Conservation (phyloP, 257 asterid genomes). For the Solanum habrochaites region DNA sequence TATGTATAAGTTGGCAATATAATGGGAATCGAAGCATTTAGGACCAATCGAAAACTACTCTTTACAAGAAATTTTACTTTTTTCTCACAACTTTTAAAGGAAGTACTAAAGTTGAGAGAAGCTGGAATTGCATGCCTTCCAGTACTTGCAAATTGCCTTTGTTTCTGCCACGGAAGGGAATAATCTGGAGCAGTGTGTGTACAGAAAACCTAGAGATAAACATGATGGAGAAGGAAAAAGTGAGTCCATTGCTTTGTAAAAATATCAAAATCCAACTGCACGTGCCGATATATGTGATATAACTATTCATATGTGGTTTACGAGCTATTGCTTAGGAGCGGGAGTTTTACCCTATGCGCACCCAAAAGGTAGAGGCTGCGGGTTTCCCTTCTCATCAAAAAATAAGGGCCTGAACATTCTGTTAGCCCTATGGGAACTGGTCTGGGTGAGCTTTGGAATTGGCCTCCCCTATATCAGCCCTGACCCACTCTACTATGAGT, state of each 20-base stretch:
- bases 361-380: background rate
- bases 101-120: background rate
- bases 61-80: background rate
- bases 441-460: background rate
- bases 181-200: slow-evolving; percentile 92
- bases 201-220: slow-evolving; percentile 60
- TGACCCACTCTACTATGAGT: background rate
- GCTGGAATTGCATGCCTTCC: slow-evolving; percentile 63
- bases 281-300: background rate
- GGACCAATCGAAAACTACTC: background rate
- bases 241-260: background rate
- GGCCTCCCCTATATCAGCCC: background rate
- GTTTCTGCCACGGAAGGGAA: slow-evolving; percentile 99
- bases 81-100: background rate
- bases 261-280: background rate
- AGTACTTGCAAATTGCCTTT: slow-evolving; percentile 83
- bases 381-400: background rate
- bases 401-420: no score
- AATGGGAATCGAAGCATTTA: background rate
- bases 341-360: no score
- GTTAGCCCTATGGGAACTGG: no score
- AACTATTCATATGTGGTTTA: background rate
- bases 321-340: background rate
- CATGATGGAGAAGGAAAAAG: background rate
- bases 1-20: background rate